Conservation (phyloP, 2,329 filamentous ascomycete genomes). For the Biscogniauxia sp. region DNA sequence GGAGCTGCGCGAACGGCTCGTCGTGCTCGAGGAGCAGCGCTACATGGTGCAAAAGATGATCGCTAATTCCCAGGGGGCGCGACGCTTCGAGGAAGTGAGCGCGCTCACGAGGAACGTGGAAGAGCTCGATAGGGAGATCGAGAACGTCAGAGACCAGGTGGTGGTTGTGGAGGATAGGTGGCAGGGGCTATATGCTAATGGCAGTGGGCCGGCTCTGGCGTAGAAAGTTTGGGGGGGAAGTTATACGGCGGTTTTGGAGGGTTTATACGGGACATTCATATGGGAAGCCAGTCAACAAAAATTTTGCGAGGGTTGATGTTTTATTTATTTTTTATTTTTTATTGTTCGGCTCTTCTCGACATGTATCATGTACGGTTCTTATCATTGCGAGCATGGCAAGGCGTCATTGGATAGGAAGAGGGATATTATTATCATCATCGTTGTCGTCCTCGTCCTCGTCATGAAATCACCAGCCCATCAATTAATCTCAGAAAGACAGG, state of each 20-base stretch:
- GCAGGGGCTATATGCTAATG: slow-evolving; percentile 49
- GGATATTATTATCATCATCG: no score
- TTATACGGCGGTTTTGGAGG: no score
- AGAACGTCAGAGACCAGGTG: slow-evolving; percentile 62
- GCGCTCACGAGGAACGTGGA: slow-evolving; percentile 77
- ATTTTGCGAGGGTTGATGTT: no score
- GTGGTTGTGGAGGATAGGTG: slow-evolving; percentile 61
- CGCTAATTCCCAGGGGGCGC: slow-evolving; percentile 67
- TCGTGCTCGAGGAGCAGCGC: slow-evolving; percentile 86
- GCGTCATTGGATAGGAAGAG: slow-evolving; percentile 16
- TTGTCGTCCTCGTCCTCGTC: no score
- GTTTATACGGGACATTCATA: background rate
- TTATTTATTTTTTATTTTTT: no score
- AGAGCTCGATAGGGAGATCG: slow-evolving; percentile 78
- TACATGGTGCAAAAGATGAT: slow-evolving; percentile 90
- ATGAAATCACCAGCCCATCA: no score
- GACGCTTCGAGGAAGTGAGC: slow-evolving; percentile 83
- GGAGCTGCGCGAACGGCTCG: slow-evolving; percentile 72
- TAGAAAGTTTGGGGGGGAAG: background rate
- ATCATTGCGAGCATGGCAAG: slow-evolving; percentile 24
- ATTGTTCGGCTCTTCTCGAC: no score
- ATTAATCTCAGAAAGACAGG: no score
- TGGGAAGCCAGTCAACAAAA: background rate
- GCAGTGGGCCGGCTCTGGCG: slow-evolving; percentile 9
- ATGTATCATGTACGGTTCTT: background rate